Evolutionary conservation across 768 basidiomycete genomes (phyloP).

Genomic region (Termitomyces sp.): DNA sequence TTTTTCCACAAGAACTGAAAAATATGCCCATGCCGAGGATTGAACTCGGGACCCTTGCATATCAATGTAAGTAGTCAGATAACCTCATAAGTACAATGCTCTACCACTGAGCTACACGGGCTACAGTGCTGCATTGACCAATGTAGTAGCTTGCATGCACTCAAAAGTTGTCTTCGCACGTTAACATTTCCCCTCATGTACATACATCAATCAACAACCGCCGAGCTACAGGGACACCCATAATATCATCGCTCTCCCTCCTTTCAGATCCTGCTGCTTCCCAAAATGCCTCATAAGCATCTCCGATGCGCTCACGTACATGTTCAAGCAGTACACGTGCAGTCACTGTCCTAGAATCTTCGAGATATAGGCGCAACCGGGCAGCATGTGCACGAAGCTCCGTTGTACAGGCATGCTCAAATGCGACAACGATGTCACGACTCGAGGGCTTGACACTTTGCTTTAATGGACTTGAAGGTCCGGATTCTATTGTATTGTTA

Average conservation of each 20-base stretch:
- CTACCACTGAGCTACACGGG: slow-evolving; percentile 59
- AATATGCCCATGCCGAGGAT: slow-evolving; percentile 47
- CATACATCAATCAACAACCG: slow-evolving; percentile 9
- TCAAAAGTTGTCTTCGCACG: neutral
- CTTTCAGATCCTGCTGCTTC: slow-evolving; percentile 42
- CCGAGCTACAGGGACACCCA: slow-evolving; percentile 6
- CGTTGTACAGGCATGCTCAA: slow-evolving; percentile 50
- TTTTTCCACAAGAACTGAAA: too few species aligned
- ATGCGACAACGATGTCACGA: slow-evolving; percentile 45
- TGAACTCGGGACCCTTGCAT: slow-evolving; percentile 59
- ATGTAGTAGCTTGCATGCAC: neutral
- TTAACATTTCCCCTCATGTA: neutral
- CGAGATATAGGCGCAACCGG: slow-evolving; percentile 72
- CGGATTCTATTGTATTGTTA: slow-evolving; percentile 21
- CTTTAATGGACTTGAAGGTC: slow-evolving; percentile 1
- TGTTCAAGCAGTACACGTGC: slow-evolving; percentile 76
- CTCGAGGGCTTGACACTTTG: slow-evolving; percentile 43
- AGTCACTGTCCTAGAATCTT: slow-evolving; percentile 78
- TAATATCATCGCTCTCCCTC: neutral
- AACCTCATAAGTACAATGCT: slow-evolving; percentile 60
- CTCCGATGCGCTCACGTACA: slow-evolving; percentile 68
- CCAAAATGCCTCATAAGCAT: slow-evolving; percentile 71
- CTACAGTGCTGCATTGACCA: slow-evolving; percentile 2
- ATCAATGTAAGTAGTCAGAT: slow-evolving; percentile 21
- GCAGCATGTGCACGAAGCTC: slow-evolving; percentile 53